phyloP scores from a whole-genome alignment of 2,329 filamentous ascomycete genomes.

The Fusarium ramigenum region DNA sequence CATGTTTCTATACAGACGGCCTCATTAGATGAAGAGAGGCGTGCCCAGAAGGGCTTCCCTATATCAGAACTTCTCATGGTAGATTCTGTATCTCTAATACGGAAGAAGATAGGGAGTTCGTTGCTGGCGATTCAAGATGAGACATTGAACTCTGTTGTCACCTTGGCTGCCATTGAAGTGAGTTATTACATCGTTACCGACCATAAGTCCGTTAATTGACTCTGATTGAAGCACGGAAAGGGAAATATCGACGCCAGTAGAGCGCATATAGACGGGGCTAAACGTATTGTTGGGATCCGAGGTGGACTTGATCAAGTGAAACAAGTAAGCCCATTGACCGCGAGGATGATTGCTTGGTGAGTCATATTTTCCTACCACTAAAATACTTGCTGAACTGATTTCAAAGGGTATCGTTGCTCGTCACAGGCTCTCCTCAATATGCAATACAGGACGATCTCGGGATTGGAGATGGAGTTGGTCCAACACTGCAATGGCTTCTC shows the following conservation, averaged over 20 bases:
- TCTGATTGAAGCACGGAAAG: slow-evolving; percentile 57
- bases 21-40: slow-evolving; percentile 63
- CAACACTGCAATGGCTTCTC: slow-evolving; percentile 59
- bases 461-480: slow-evolving; percentile 58
- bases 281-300: slow-evolving; percentile 57
- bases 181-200: slow-evolving; percentile 13
- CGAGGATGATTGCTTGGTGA: slow-evolving; percentile 65
- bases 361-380: slow-evolving; percentile 13
- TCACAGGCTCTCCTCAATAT: slow-evolving; percentile 64
- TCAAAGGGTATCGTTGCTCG: slow-evolving; percentile 65
- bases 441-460: slow-evolving; percentile 59
- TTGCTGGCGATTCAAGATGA: slow-evolving; percentile 61
- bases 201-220: neutral
- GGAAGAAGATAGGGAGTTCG: slow-evolving; percentile 58
- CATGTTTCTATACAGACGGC: slow-evolving; percentile 69
- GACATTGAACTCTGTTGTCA: slow-evolving; percentile 66
- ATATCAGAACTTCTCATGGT: slow-evolving; percentile 65
- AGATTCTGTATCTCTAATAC: slow-evolving; percentile 63
- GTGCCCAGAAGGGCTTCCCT: slow-evolving; percentile 61
- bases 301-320: slow-evolving; percentile 60
- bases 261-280: slow-evolving; percentile 62
- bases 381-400: neutral
- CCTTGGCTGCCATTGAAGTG: slow-evolving; percentile 66
- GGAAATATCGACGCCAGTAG: slow-evolving; percentile 55
- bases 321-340: slow-evolving; percentile 61